phyloP scores from a whole-genome alignment of 2,329 filamentous ascomycete species.

The Pseudogymnoascus verrucosus region DNA sequence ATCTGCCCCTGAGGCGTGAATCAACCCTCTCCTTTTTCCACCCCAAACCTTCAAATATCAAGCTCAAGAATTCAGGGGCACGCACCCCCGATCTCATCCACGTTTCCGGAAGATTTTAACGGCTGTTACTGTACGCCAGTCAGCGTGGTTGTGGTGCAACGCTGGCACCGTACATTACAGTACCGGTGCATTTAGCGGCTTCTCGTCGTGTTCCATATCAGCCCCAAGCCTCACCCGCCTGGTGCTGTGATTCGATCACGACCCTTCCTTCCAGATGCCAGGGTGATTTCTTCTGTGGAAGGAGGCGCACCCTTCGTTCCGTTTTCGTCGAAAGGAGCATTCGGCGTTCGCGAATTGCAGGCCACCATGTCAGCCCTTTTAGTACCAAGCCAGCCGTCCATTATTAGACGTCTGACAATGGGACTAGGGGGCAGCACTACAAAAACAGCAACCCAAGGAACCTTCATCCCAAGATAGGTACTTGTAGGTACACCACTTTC shows the following conservation, averaged over 20 bases:
- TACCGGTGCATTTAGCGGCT: not conserved
- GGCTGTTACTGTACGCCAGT: not conserved
- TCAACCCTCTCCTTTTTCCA: not conserved
- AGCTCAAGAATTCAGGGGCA: not conserved
- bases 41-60: not conserved
- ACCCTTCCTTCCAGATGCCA: not conserved
- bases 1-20: not conserved
- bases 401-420: constrained; percentile 4
- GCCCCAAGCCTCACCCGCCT: not conserved
- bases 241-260: not conserved
- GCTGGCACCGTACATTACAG: not conserved
- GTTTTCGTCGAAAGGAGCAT: not conserved
- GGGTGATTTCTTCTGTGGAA: not conserved
- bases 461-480: not conserved
- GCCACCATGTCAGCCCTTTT: not conserved
- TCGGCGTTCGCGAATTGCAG: not conserved
- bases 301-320: not conserved
- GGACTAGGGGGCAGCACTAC: not conserved
- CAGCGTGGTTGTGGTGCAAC: not conserved
- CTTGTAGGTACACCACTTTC: not conserved
- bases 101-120: not conserved
- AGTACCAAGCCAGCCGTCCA: not conserved
- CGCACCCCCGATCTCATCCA: not conserved
- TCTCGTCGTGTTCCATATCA: constrained; percentile 1
- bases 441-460: not conserved